A percentile compares a stretch with the other conserved stretches of the same genome.
Conservation (phyloP, 768 basidiomycete genomes). For the Calocybe indica region DNA sequence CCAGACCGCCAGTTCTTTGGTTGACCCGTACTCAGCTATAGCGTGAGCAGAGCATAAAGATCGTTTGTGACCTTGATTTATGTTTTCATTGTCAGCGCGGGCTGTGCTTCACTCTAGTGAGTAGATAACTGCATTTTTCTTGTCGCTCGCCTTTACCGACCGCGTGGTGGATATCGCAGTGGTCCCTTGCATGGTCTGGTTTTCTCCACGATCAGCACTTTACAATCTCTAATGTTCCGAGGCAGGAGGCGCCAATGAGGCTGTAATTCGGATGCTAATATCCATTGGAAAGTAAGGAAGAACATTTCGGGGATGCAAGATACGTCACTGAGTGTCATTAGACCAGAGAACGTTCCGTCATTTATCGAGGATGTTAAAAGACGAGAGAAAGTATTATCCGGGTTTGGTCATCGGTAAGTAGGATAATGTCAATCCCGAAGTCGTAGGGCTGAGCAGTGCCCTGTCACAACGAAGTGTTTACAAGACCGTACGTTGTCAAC, state of each 20-base stretch:
- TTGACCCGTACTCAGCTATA: constrained; percentile 86
- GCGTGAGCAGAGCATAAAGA: constrained; percentile 38
- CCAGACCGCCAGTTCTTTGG: constrained; percentile 84
- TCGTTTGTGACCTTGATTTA: background rate
- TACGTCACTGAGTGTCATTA: constrained; percentile 15
- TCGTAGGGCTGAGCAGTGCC: no score
- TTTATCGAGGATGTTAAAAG: constrained; percentile 86
- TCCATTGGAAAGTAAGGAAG: constrained; percentile 70
- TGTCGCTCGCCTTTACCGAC: background rate
- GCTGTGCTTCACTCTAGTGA: constrained; percentile 84
- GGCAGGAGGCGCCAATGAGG: constrained; percentile 84
- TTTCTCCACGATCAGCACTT: background rate
- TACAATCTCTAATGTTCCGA: constrained; percentile 1
- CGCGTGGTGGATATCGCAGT: constrained; percentile 23
- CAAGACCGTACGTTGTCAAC: constrained; percentile 48
- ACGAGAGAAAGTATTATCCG: constrained; percentile 83
- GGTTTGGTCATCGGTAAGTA: constrained; percentile 79
- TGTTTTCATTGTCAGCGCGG: constrained; percentile 44
- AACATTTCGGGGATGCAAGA: no score
- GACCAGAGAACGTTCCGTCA: constrained; percentile 77
- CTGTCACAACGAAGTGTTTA: constrained; percentile 42
- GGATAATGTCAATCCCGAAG: no score
- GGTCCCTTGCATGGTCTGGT: constrained; percentile 63
- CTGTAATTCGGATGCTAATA: constrained; percentile 90
- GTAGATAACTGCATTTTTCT: constrained; percentile 18